Evolutionary conservation across 495 filamentous ascomycete genomes (phyloP).

Genomic region (Aspergillus hancockii): DNA sequence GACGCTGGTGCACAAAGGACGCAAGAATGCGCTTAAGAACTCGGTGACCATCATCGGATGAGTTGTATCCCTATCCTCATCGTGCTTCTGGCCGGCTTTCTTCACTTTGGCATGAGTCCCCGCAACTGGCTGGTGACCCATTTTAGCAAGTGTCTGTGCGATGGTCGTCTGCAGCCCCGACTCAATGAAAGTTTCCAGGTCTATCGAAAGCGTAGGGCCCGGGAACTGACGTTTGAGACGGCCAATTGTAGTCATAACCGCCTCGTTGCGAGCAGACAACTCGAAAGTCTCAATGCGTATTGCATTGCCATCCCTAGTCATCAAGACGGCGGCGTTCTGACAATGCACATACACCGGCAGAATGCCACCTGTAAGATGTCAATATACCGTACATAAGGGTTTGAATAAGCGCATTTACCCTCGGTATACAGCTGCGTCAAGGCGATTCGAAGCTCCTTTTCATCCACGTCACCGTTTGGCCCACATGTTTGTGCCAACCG

Average conservation of each 20-base stretch:
- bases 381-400: too few relatives aligned
- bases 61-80: conserved; percentile 54
- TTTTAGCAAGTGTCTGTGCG: conserved; percentile 39
- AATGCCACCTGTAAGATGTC: conserved; percentile 23
- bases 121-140: conserved; percentile 42
- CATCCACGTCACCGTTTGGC: conserved; percentile 15
- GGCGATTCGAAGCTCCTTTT: conserved; percentile 12
- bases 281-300: conserved; percentile 59
- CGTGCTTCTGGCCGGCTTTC: conserved; percentile 40
- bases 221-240: conserved; percentile 58
- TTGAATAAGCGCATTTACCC: too few relatives aligned
- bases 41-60: conserved; percentile 58
- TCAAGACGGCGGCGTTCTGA: conserved; percentile 62
- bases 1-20: conserved; percentile 41
- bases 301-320: conserved; percentile 31
- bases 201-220: conserved; percentile 45
- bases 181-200: conserved; percentile 31
- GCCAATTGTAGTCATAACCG: conserved; percentile 49
- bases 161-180: conserved; percentile 37
- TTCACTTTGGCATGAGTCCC: conserved; percentile 35
- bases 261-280: conserved; percentile 47
- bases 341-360: conserved; percentile 48
- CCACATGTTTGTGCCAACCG: conserved; percentile 20
- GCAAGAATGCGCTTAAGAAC: conserved; percentile 50
- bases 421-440: conserved; percentile 12